Conservation (phyloP, 805 yeast genomes). For the Jamesozyma gamospora region DNA sequence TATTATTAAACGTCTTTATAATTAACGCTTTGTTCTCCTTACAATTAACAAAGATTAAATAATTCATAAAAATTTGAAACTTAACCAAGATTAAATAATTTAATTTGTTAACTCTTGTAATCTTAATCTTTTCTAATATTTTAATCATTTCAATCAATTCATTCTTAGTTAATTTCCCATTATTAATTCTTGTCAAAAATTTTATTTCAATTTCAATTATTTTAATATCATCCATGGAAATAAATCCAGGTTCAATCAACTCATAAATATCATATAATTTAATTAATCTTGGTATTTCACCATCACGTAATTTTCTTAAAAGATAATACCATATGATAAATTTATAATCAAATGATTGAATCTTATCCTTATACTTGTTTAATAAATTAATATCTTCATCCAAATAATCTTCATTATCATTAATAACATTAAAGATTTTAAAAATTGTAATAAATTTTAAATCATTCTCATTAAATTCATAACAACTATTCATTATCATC, state of each 20-base stretch:
- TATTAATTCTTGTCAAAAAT: neutral
- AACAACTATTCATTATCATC: no score
- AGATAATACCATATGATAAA: neutral
- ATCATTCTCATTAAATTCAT: no score
- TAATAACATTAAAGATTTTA: no score
- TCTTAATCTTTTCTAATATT: no score
- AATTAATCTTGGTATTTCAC: neutral
- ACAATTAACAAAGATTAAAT: slow-evolving; percentile 7
- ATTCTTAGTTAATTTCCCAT: no score
- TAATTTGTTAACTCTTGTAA: neutral
- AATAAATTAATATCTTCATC: no score
- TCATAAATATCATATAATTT: neutral
- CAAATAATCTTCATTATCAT: no score
- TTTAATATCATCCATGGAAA: neutral
- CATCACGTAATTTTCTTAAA: neutral
- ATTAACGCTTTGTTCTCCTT: neutral
- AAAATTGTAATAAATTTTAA: no score
- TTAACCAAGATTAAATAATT: slow-evolving; percentile 12
- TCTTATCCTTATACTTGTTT: no score
- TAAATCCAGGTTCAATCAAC: neutral
- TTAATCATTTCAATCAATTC: neutral
- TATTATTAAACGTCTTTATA: no score
- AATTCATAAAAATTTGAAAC: slow-evolving; percentile 12
- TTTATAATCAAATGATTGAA: no score
- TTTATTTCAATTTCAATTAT: neutral